These are phyloP conservation scores for Tylopilus sp. DNA, from an alignment of 1,284 basidiomycete species.

Conservation along the genomic window DNA sequence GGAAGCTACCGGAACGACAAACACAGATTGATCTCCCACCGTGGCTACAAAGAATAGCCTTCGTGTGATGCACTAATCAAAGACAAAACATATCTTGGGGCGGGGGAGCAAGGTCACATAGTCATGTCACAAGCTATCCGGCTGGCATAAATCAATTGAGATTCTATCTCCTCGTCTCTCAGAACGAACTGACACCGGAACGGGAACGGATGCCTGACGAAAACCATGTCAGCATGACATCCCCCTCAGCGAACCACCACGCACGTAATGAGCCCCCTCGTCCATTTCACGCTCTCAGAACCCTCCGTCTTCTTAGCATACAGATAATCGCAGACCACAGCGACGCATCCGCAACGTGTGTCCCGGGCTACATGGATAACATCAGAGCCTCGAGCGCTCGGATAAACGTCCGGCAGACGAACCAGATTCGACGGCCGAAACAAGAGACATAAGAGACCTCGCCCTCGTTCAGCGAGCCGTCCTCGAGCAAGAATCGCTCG, in stretches of 20 bases:
- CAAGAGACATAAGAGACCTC: conserved; percentile 16
- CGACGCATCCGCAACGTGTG: conserved; percentile 24
- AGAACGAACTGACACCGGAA: conserved; percentile 20
- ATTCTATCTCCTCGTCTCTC: conserved; percentile 17
- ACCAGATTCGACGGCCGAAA: conserved; percentile 29
- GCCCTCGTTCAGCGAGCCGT: conserved; percentile 22
- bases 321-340: conserved; percentile 25
- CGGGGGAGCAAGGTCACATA: too few relatives aligned
- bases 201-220: conserved; percentile 11
- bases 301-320: conserved; percentile 15
- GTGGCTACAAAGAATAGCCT: too few relatives aligned
- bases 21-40: too few relatives aligned
- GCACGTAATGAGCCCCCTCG: conserved; percentile 13
- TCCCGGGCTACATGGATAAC: conserved; percentile 12
- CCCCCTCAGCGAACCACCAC: neutral
- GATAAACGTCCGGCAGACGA: neutral
- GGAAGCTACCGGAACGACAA: too few relatives aligned
- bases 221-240: neutral
- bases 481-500: conserved; percentile 20
- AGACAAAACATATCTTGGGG: too few relatives aligned
- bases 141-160: conserved; percentile 10
- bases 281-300: conserved; percentile 17
- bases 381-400: neutral
- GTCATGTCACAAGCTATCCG: conserved; percentile 1
- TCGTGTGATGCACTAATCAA: too few relatives aligned